Base-by-base conservation (phyloP, 306 rosid species). In the Crataegus laevigata region DNA sequence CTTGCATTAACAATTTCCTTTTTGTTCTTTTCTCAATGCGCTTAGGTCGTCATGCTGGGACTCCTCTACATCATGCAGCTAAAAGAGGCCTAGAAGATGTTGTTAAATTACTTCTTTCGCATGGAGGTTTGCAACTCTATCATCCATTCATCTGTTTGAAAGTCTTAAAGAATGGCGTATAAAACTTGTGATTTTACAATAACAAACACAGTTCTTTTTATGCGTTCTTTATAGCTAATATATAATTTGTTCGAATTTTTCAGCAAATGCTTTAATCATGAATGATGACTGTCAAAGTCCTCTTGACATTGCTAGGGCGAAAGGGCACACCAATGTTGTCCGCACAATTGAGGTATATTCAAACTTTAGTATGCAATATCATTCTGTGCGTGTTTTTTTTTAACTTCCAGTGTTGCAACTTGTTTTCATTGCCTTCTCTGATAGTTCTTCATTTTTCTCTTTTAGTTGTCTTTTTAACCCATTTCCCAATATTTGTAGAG, bases 11-110 rank as follows among this genome's bases (percentile, higher is more conserved):
- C 34, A 8, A 73, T 57, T 29, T 21, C 25, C 0, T 12, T 17
- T 29, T 69, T 47, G 6, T 63, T 6, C 25, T 47, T 7, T 57
- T 28, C 29, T 25, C 28, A 42, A 73, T 60, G 69, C 15, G 43
- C 15, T 73, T 59, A 92, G 97, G 96, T 65, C 89, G 96, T 32
- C 84, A 87, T 74, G 97, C 89, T 42, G 99, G 99, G 72, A 92
- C 98, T 81, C 97, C 99, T 29, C 80, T 96, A 69, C 98, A 96
- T 77, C 99, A 96, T 85, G 98, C 99, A 6, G 96, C 99, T 75
- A 96, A 96, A 84, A 88, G 90, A 82, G 98, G 98, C 76, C 91
- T 85, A 72, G 92, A 89, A 34, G 83, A 78, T 69, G 83, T 85
- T 78, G 93, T 90, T 45, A 90, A 87, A 85, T 71, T 94, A 78